phyloP scores from a whole-genome alignment of 495 filamentous ascomycete species.

The Penicillium ochrochloron region DNA sequence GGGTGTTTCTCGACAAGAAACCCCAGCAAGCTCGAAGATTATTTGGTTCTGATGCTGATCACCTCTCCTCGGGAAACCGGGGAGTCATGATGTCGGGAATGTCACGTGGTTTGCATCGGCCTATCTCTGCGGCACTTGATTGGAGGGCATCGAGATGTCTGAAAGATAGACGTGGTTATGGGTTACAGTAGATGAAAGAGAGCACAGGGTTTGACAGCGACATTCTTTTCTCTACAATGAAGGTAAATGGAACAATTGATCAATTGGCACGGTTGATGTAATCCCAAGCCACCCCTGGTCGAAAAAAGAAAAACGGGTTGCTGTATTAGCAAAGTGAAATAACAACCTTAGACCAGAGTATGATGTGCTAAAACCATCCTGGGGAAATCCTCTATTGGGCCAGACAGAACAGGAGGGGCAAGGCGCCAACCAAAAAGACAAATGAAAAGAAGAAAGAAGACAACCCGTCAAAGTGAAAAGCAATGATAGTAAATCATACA shows the following conservation, averaged over 20 bases:
- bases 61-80: constrained; percentile 37
- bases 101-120: constrained; percentile 25
- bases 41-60: constrained; percentile 19
- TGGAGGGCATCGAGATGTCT: background rate
- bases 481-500: constrained; percentile 30
- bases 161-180: background rate
- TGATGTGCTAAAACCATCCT: background rate
- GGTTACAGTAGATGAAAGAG: background rate
- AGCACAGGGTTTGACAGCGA: background rate
- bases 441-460: constrained; percentile 16
- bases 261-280: constrained; percentile 8
- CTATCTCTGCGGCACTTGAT: background rate
- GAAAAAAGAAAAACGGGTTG: background rate
- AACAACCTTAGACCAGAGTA: background rate
- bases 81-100: constrained; percentile 23
- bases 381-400: constrained; percentile 11
- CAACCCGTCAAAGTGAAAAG: constrained; percentile 8
- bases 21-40: constrained; percentile 30
- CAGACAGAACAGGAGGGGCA: constrained; percentile 5
- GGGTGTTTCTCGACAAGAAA: constrained; percentile 25
- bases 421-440: constrained; percentile 16
- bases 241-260: background rate
- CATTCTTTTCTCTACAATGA: background rate
- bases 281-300: constrained; percentile 4
- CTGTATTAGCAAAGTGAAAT: background rate